Conservation (phyloP, 2,329 filamentous ascomycete species). For the Xylariomycetidae sp. region DNA sequence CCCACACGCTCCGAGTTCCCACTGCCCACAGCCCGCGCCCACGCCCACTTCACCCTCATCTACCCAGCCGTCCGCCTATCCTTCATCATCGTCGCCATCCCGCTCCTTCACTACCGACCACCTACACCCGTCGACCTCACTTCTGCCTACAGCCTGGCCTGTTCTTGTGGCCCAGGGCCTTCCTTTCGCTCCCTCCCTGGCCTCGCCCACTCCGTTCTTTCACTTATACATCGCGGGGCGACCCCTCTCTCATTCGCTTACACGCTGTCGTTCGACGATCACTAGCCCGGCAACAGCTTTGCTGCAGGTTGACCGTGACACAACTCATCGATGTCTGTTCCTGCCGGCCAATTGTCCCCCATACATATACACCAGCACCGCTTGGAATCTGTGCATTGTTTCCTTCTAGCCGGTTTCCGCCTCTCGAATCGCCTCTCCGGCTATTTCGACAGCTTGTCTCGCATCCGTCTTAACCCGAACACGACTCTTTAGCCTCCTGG, state of each 20-base stretch:
- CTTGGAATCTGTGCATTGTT: conserved; percentile 10
- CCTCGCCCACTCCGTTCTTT: conserved; percentile 11
- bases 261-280: conserved; percentile 13
- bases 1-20: no score
- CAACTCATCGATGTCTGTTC: conserved; percentile 13
- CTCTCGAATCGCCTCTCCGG: conserved; percentile 6
- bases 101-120: no score
- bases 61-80: no score
- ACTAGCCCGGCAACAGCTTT: conserved; percentile 12
- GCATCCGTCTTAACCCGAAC: conserved; percentile 4
- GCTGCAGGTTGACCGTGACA: conserved; percentile 11
- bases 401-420: conserved; percentile 7
- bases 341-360: conserved; percentile 11
- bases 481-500: conserved; percentile 1
- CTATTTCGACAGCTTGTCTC: conserved; percentile 2
- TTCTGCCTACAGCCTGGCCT: no score
- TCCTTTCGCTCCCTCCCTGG: neutral
- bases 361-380: conserved; percentile 11
- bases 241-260: conserved; percentile 15
- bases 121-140: no score
- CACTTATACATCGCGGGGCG: conserved; percentile 10
- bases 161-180: no score
- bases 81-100: no score
- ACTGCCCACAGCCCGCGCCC: no score
- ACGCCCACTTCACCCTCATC: no score